Conservation (phyloP, 352 stramenopile genomes). For the Pythium aristosporum region DNA sequence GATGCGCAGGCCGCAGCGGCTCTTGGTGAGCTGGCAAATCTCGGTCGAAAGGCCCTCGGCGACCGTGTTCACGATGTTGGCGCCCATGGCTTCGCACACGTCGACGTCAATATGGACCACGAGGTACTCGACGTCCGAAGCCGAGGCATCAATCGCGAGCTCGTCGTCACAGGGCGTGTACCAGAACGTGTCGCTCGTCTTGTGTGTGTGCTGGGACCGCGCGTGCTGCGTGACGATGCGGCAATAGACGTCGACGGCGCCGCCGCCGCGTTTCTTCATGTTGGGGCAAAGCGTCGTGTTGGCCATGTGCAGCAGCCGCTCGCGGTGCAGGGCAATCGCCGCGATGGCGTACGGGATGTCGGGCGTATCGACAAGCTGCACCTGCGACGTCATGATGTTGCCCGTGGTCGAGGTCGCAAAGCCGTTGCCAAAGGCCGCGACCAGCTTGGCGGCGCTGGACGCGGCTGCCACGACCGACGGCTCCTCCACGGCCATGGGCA, state of each 20-base stretch:
- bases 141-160: slow-evolving; percentile 44
- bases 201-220: slow-evolving; percentile 20
- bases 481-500: slow-evolving; percentile 87
- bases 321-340: slow-evolving; percentile 50
- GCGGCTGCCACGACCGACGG: slow-evolving; percentile 82
- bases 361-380: slow-evolving; percentile 75
- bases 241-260: slow-evolving; percentile 77
- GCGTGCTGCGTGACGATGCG: slow-evolving; percentile 63
- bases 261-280: slow-evolving; percentile 86
- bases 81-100: slow-evolving; percentile 87
- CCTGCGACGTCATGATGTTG: slow-evolving; percentile 88
- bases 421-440: slow-evolving; percentile 65
- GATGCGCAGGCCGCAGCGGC: slow-evolving; percentile 75
- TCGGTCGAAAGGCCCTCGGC: slow-evolving; percentile 77
- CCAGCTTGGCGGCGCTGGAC: slow-evolving; percentile 81
- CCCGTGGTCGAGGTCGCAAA: slow-evolving; percentile 73
- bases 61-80: slow-evolving; percentile 89
- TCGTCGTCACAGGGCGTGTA: slow-evolving; percentile 62
- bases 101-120: slow-evolving; percentile 88
- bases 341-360: slow-evolving; percentile 55
- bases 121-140: slow-evolving; percentile 40
- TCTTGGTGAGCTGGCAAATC: slow-evolving; percentile 62
- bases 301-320: slow-evolving; percentile 60
- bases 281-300: slow-evolving; percentile 80
- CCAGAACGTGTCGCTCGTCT: slow-evolving; percentile 34